phyloP scores from a whole-genome alignment of 2,329 filamentous ascomycete species.

The Pyrenophora seminiperda region DNA sequence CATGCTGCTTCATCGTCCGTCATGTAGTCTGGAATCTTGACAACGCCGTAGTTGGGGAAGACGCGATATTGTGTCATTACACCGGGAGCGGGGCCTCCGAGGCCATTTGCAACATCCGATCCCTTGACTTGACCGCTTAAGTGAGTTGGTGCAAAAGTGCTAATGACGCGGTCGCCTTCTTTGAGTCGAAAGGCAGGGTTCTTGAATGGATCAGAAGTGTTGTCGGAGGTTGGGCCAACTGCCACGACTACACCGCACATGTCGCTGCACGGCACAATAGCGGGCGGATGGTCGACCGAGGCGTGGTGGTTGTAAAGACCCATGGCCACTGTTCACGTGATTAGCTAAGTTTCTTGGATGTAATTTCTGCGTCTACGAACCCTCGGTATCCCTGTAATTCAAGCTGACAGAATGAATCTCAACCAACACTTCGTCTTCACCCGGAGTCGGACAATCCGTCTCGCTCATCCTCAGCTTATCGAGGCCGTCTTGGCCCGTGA shows the following conservation, averaged over 20 bases:
- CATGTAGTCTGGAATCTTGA: conserved; percentile 62
- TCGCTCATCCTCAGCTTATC: conserved; percentile 48
- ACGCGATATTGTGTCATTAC: conserved; percentile 65
- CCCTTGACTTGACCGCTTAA: conserved; percentile 64
- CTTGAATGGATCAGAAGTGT: conserved; percentile 53
- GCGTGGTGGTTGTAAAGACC: conserved; percentile 71
- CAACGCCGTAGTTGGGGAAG: conserved; percentile 62
- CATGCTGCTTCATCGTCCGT: conserved; percentile 64
- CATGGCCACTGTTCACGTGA: conserved; percentile 59
- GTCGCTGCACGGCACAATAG: conserved; percentile 69
- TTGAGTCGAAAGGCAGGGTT: conserved; percentile 41
- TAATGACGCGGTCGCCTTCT: conserved; percentile 67
- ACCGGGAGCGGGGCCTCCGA: conserved; percentile 66
- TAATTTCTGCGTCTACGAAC: conserved; percentile 21
- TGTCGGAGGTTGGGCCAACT: conserved; percentile 50
- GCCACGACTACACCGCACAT: conserved; percentile 68
- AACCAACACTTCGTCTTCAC: conserved; percentile 55
- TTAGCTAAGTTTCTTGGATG: conserved; percentile 6
- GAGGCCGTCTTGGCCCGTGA: conserved; percentile 51
- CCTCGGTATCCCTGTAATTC: conserved; percentile 60
- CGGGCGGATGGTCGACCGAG: conserved; percentile 50
- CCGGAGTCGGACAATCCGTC: conserved; percentile 41
- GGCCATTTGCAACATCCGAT: conserved; percentile 60
- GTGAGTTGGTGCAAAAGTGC: conserved; percentile 64
- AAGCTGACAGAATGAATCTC: conserved; percentile 59